Percentiles rank a stretch among this genome's conserved stretches.
phyloP scores from a whole-genome alignment of 2,329 filamentous ascomycete genomes.

The Exophiala spinifera region DNA sequence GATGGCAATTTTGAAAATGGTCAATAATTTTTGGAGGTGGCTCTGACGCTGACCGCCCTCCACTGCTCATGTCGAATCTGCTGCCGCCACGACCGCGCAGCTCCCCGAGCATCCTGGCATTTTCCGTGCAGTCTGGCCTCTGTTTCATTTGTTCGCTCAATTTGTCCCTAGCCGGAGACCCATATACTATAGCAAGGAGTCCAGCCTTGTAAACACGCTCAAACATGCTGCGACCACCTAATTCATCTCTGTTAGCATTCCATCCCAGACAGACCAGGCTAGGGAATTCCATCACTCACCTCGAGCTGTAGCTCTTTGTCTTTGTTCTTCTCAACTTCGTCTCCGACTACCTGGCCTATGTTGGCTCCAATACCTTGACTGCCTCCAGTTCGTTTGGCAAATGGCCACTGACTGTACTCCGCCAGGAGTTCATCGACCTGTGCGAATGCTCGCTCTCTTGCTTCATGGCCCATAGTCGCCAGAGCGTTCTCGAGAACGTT shows the following conservation, averaged over 20 bases:
- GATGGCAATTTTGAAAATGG: no score
- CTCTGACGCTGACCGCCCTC: no score
- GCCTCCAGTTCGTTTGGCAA: constrained; percentile 73
- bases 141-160: neutral
- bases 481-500: constrained; percentile 98
- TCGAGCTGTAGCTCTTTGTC: constrained; percentile 96
- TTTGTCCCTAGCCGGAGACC: neutral
- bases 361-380: constrained; percentile 88
- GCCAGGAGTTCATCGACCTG: constrained; percentile 94
- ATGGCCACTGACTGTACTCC: constrained; percentile 97
- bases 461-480: constrained; percentile 87
- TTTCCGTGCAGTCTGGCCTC: neutral
- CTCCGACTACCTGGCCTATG: constrained; percentile 77
- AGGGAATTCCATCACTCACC: constrained; percentile 52
- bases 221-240: constrained; percentile 87
- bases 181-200: constrained; percentile 72
- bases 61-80: no score
- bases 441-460: constrained; percentile 88
- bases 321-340: constrained; percentile 82
- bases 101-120: no score
- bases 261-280: constrained; percentile 25
- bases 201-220: constrained; percentile 94
- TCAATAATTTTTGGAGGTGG: no score
- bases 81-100: no score
- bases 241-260: constrained; percentile 6